A percentile compares a stretch with the other conserved stretches of the same genome.
These are phyloP conservation scores for Moesziomyces globuligerus DNA, from an alignment of 1,284 basidiomycete species.

Conservation along the genomic window DNA sequence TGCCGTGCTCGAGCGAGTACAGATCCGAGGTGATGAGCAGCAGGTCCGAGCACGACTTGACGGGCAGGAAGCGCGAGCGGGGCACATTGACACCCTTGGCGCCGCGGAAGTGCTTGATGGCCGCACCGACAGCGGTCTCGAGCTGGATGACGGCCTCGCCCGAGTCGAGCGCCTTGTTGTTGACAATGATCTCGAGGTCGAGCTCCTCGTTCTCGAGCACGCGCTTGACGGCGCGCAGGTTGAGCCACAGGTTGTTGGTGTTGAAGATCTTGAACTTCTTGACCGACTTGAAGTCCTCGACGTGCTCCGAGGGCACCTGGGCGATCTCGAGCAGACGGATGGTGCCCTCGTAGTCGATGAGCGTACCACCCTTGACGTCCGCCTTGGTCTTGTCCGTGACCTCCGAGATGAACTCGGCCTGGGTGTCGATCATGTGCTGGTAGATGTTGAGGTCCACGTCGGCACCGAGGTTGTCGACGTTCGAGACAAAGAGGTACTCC, in stretches of 20 bases:
- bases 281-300: constrained; percentile 96
- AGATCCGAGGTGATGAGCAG: constrained; percentile 96
- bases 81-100: constrained; percentile 98
- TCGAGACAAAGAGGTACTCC: constrained; percentile 98
- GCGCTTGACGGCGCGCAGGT: constrained; percentile 88
- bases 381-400: constrained; percentile 99
- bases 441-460: constrained; percentile 76
- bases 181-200: constrained; percentile 90
- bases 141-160: constrained; percentile 87
- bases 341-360: constrained; percentile 91
- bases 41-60: constrained; percentile 75
- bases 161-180: constrained; percentile 75
- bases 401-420: constrained; percentile 68
- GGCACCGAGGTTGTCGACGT: constrained; percentile 98
- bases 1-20: constrained; percentile 93
- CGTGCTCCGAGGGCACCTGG: constrained; percentile 96
- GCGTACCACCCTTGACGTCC: constrained; percentile 98
- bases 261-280: constrained; percentile 71
- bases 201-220: constrained; percentile 87
- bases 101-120: constrained; percentile 92
- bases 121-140: constrained; percentile 96
- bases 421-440: constrained; percentile 72
- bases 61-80: constrained; percentile 95
- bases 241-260: constrained; percentile 96
- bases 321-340: constrained; percentile 97